phyloP scores from a whole-genome alignment of 257 asterid genomes.

The Solanum appendiculatum region DNA sequence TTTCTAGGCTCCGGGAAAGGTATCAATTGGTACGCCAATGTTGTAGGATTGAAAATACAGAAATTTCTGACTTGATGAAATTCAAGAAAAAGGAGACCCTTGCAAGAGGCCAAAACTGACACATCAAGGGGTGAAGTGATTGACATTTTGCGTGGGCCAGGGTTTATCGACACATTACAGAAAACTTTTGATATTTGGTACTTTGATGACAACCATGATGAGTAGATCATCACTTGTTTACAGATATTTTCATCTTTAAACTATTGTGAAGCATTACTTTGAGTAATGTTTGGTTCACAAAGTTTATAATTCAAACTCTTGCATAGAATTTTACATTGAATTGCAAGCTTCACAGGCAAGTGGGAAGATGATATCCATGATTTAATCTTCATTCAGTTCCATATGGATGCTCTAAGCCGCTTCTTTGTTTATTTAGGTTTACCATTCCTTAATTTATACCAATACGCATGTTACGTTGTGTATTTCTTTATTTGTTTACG shows the following conservation, averaged over 20 bases:
- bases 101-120: neutral
- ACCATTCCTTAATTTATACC: too few relatives aligned
- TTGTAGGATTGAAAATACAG: neutral
- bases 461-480: too few relatives aligned
- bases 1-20: neutral
- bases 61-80: neutral
- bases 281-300: neutral
- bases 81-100: neutral
- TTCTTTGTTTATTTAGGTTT: neutral
- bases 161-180: neutral
- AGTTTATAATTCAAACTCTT: neutral
- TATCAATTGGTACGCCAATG: neutral
- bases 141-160: neutral
- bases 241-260: neutral
- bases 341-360: neutral
- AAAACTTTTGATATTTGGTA: neutral
- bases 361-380: neutral
- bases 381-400: neutral
- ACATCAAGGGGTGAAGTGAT: neutral
- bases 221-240: neutral
- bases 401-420: too few relatives aligned
- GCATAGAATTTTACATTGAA: neutral
- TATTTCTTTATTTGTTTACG: too few relatives aligned
- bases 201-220: neutral
- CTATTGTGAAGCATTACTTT: neutral